Base-by-base conservation (phyloP, 179 eudicot genomes). In the Beta lomatogona region DNA sequence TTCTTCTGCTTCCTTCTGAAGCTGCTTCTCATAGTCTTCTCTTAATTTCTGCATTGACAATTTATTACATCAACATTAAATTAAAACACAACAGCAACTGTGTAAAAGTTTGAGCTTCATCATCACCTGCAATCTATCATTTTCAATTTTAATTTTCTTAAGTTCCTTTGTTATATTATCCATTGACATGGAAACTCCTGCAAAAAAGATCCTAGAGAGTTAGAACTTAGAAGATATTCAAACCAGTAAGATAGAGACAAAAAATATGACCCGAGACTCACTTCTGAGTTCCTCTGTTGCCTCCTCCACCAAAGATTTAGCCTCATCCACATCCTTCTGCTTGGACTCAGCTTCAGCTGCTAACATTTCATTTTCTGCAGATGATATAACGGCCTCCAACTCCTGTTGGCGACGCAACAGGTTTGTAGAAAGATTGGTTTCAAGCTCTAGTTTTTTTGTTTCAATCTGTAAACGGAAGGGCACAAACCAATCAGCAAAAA, bases 381-480 rank as follows among this genome's bases (percentile, higher is more conserved):
- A 89, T 75, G 81, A 83, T 82, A 85, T 88, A 64, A 92, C 78
- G 19, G 95, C 94, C 88, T 91, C 95, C 82, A 97, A 83, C 85
- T 97, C 99, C 79, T 93, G 92, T 77, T 90, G 90, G 63, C 97
- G 92, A 79, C 92, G 90, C 53, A 88, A 90, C 77, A 97, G 94
- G 85, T 94, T 94, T 68, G 97, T 90, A 71, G 97, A 92, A 54
- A 93, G 90, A 85, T 95, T 97, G 85, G 95, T 93, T 89, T 97
- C 99, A 76, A 97, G 93, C 90, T 97, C 99, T 59, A 86, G 86
- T 80, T 86, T 94, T 88, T 93, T 94, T 82, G 98, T 88, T 88
- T 97, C 97, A 60, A 88, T 89, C 99, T 97, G 87, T 63, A 61
- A 83, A 79, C 46, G 9, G 31, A 82, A 46, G 79, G 4, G 52